Conservation (phyloP, 2,329 filamentous ascomycete species). For the Aspergillus ochraceus region DNA sequence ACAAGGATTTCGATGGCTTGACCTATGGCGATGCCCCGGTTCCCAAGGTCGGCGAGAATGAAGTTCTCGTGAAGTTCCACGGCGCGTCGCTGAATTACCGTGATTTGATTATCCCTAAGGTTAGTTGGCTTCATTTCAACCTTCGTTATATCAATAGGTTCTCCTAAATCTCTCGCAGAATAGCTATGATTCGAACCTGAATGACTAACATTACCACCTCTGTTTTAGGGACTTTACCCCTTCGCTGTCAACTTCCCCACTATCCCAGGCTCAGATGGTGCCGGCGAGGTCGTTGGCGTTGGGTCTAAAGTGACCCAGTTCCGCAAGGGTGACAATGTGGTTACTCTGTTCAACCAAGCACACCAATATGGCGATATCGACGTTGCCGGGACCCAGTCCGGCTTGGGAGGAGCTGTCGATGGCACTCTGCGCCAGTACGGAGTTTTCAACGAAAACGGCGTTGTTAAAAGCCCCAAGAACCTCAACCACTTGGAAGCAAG, state of each 20-base stretch:
- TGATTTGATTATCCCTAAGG: constrained; percentile 49
- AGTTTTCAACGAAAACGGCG: constrained; percentile 66
- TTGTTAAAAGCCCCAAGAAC: constrained; percentile 63
- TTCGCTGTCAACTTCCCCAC: constrained; percentile 33
- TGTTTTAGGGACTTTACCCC: constrained; percentile 32
- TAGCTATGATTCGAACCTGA: background rate
- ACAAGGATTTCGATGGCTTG: constrained; percentile 61
- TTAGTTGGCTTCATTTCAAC: constrained; percentile 45
- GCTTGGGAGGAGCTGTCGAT: constrained; percentile 67
- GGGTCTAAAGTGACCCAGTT: constrained; percentile 58
- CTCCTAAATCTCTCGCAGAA: background rate
- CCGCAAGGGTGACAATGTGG: constrained; percentile 59
- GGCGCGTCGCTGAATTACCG: constrained; percentile 53
- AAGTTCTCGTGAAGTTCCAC: constrained; percentile 69
- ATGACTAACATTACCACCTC: background rate
- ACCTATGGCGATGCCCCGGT: constrained; percentile 54
- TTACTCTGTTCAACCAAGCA: constrained; percentile 58
- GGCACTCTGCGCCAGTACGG: constrained; percentile 68
- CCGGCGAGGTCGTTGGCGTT: constrained; percentile 51
- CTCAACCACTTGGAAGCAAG: constrained; percentile 56
- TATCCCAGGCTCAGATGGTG: constrained; percentile 37
- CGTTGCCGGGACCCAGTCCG: constrained; percentile 46
- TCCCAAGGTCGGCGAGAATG: constrained; percentile 65
- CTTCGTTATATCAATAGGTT: background rate
- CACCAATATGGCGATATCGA: constrained; percentile 54